Evolutionary conservation across 768 basidiomycete species (phyloP), one percentile per base, ranked within the genome.

Genomic region (Boletus insuetus): DNA sequence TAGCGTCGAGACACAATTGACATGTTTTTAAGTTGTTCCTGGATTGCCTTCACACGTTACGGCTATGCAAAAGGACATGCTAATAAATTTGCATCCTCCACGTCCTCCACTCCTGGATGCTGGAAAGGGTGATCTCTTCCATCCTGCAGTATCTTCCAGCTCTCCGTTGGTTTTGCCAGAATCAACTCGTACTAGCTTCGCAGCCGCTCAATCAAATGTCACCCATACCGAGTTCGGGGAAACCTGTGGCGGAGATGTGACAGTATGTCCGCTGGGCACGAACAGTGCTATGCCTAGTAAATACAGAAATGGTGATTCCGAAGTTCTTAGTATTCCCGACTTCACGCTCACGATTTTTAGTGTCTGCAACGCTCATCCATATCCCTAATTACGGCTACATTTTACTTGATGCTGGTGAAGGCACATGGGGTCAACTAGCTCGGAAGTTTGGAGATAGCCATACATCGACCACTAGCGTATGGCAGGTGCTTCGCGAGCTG

Each of bases 351-450:
- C 4, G 5, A 16, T 42, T 24, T 39, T 8, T 45, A 90, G 89
- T 90, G 3, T 89, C 89, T 16, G 79, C 86, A 1, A 94, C 89
- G 0, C 77, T 95, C 6, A 73, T 98, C 7, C 78, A 79, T 46
- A 84, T 95, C 35, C 94, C 95, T 0, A 71, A 74, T 1, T 77
- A 77, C 51, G 91, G 91, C 1, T 84, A 81, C 56, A 73, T 97
- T 34, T 73, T 98, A n/a, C 78, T 98, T 3, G 96, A 98, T 59
- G 81, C 81, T 0, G 96, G 96, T 0, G 96, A 98, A 73, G 94
- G 94, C 0, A 94, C 94, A 0, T 89, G 87, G 79, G 94, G 94
- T 2, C 96, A 98, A 65, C 78, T 98, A 4, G 77, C 78, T 3
- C 80, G 96, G 4, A 81, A 85, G 46, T 95, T 86, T 64, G 94